Evolutionary conservation across 1,284 basidiomycete species (phyloP), one percentile per base, ranked within the genome.

Genomic region (Boletellus dicymbophilus): DNA sequence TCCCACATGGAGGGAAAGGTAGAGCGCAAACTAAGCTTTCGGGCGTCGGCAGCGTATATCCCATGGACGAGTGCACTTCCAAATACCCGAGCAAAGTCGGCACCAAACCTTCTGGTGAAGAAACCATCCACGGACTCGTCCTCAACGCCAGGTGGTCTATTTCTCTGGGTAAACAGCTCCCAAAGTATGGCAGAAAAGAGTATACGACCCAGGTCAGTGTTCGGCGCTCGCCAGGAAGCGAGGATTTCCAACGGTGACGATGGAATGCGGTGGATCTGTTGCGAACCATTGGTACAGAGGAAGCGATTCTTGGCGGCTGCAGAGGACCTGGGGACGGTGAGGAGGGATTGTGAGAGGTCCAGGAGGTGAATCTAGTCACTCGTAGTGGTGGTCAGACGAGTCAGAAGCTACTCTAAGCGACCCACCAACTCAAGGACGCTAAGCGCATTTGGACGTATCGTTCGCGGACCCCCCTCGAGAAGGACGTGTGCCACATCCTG

Each of bases 31-130:
- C 92, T 94, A 10, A 98, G 71, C 30, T 73, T 61, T 1, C 88
- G 72, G 4, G 93, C 82, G 60, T 96, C 93, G 0, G 92, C 84
- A 1, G 93, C 94, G 65, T 97, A 98, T 52, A 99, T 90, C 0
- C 95, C 96, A 61, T 98, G 95, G 1, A 95, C 82, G 54, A 98
- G 76, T 0, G 95, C 90, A 49, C 88, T 92, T 4, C 90, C 86
- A 44, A 97, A 79, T 5, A 80, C 80, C 11, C 83, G 78, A 0
- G 94, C 91, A 48, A 95, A 81, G 1, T 75, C 68, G 2, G 73
- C 62, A 0, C 93, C 93, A 51, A 98, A 90, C 12, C 93, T 78
- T 6, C 93, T 79, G 0, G 79, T 67, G 49, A 98, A 69, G 61
- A 98, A 93, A 0, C 79, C 69, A 58, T 96, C 85, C 18, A 98